Base-by-base conservation (phyloP, 768 basidiomycete species). In the Cystobasidium ongulense region DNA sequence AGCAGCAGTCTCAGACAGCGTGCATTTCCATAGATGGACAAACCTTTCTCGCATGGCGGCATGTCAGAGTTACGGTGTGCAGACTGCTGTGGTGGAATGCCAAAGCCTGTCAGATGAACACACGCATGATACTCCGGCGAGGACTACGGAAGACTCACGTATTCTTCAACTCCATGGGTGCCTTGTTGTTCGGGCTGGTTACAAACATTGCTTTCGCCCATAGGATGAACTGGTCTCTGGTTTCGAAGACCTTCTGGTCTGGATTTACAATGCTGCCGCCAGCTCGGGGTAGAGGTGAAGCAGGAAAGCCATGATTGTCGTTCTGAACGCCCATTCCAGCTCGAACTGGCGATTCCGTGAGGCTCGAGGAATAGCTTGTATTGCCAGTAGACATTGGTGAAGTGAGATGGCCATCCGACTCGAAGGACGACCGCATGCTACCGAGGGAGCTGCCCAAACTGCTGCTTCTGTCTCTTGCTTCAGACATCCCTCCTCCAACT, bases 11-110 rank as follows among this genome's bases (percentile, higher is more conserved):
- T 8, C n/a, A n/a, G 46, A 11, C 5, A 50, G 7, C 46, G n/a
- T 50, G 18, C 15, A 50, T 4, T 50, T 50, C 15, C 18, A 50
- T 17, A 7, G 46, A 11, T 50, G 25, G 15, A 3, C 63, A 7
- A 7, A 64, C 63, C n/a, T 64, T 64, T 36, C 63, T 35, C 21
- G 35, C 63, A 43, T 64, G 33, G 18, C 63, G 63, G 39, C 63
- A 64, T 21, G 63, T 64, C 8, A 64, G 63, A 8, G 63, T 64
- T 5, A 64, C 39, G 1, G 63, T 64, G 39, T 64, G 33, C 17
- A 41, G 17, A 35, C 63, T 64, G 33, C 25, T 27, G 29, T 1
- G 39, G 18, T 61, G 10, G n/a, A 23, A 21, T 50, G 46, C 3
- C 46, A 21, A 50, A 11, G 21, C 46, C 3, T 50, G 46, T 50